Conservation (phyloP, 805 yeast species). For the Kodamaea hsintzibuensis region DNA sequence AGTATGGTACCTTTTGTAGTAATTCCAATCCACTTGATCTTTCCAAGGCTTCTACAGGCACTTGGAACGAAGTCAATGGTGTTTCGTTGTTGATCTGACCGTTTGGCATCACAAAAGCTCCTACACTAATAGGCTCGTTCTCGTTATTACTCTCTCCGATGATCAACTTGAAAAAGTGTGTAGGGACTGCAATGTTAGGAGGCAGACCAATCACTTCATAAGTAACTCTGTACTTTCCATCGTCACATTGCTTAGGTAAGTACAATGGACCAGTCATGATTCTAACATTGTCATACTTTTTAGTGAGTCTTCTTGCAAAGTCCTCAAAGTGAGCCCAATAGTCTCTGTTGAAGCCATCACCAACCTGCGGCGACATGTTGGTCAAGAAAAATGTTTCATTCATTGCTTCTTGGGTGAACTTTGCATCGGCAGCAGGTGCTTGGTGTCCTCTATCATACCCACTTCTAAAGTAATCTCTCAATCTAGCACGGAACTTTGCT, state of each 20-base stretch:
- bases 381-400: slow-evolving; percentile 88
- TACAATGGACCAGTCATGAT: slow-evolving; percentile 93
- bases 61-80: slow-evolving; percentile 75
- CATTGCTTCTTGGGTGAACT: slow-evolving; percentile 88
- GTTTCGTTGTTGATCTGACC: slow-evolving; percentile 69
- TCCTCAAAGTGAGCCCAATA: slow-evolving; percentile 97
- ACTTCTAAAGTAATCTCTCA: slow-evolving; percentile 87
- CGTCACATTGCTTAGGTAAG: slow-evolving; percentile 75
- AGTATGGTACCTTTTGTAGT: slow-evolving; percentile 63
- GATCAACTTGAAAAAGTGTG: slow-evolving; percentile 90
- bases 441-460: slow-evolving; percentile 98
- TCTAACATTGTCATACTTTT: slow-evolving; percentile 71
- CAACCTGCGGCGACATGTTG: slow-evolving; percentile 96
- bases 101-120: slow-evolving; percentile 93
- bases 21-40: slow-evolving; percentile 83
- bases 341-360: slow-evolving; percentile 95
- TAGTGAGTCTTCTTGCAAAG: slow-evolving; percentile 76
- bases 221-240: slow-evolving; percentile 80
- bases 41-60: slow-evolving; percentile 88
- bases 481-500: slow-evolving; percentile 64
- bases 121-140: slow-evolving; percentile 61
- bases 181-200: slow-evolving; percentile 94
- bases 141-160: slow-evolving; percentile 68
- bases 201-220: slow-evolving; percentile 97
- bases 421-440: slow-evolving; percentile 98